phyloP scores from a whole-genome alignment of 805 yeast species.

The Myxozyma vanderwaltii region DNA sequence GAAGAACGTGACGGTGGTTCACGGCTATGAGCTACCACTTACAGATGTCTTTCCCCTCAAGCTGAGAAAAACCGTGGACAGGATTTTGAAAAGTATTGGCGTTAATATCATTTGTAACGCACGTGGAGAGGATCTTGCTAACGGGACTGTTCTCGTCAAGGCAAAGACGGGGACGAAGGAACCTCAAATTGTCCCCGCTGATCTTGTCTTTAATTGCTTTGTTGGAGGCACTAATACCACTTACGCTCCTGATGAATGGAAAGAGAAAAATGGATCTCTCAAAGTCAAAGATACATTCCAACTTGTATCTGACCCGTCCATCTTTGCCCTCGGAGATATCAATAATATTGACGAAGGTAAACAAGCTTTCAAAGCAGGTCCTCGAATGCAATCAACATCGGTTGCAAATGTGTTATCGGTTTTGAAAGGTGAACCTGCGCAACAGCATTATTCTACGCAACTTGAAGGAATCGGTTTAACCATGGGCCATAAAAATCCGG shows the following conservation, averaged over 20 bases:
- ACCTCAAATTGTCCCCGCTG: constrained; percentile 4
- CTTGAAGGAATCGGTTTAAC: neutral
- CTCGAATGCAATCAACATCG: neutral
- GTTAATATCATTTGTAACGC: constrained; percentile 28
- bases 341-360: constrained; percentile 16
- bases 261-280: constrained; percentile 1
- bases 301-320: neutral
- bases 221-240: constrained; percentile 5
- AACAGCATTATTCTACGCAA: neutral
- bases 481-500: neutral
- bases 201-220: constrained; percentile 5
- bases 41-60: constrained; percentile 11
- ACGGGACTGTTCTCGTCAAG: constrained; percentile 13
- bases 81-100: constrained; percentile 27
- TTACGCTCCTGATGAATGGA: constrained; percentile 8
- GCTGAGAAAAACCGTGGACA: constrained; percentile 18
- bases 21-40: constrained; percentile 30
- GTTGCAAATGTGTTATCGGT: neutral
- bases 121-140: constrained; percentile 8
- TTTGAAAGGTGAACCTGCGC: neutral
- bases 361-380: constrained; percentile 10
- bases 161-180: neutral
- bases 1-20: constrained; percentile 42
- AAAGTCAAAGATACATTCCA: constrained; percentile 4
- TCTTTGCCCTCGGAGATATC: constrained; percentile 19